A percentile compares a stretch with the other conserved stretches of the same genome.
Conservation (phyloP, 2,329 filamentous ascomycete genomes). For the Esteya vermicola region DNA sequence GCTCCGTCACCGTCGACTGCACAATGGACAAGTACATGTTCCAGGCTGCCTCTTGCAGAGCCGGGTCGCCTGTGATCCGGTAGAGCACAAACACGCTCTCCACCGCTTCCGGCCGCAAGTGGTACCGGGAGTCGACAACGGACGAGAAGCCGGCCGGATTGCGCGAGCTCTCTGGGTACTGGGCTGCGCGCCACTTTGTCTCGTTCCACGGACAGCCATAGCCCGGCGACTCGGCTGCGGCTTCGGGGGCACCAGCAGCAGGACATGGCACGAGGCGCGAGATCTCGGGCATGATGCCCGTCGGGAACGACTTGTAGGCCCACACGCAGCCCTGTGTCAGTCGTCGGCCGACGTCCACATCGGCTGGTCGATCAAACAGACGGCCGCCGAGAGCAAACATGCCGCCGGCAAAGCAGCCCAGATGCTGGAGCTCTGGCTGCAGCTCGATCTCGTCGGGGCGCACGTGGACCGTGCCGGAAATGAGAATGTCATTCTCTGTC, state of each 20-base stretch:
- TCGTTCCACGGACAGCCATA: neutral
- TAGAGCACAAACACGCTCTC: constrained; percentile 69
- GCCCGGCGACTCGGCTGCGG: constrained; percentile 3
- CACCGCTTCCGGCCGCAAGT: constrained; percentile 56
- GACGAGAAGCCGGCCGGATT: constrained; percentile 14
- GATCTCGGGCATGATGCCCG: constrained; percentile 45
- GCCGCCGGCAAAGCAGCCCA: constrained; percentile 33
- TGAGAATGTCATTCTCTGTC: neutral
- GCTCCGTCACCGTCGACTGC: constrained; percentile 33
- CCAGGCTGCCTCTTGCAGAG: constrained; percentile 64
- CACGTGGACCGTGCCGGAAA: constrained; percentile 14
- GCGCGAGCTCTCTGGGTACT: constrained; percentile 8
- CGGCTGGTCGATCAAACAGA: constrained; percentile 27
- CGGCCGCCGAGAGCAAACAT: constrained; percentile 31
- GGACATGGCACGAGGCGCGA: constrained; percentile 31
- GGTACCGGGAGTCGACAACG: constrained; percentile 26
- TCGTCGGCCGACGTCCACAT: constrained; percentile 31
- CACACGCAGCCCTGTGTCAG: constrained; percentile 42
- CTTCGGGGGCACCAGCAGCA: constrained; percentile 12
- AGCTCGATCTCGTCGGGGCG: constrained; percentile 10
- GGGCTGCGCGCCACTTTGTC: neutral
- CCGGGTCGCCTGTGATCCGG: constrained; percentile 58
- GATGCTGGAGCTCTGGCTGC: constrained; percentile 24
- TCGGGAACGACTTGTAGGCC: constrained; percentile 38
- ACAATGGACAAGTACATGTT: constrained; percentile 61